These are phyloP conservation scores for Sicyos edulis DNA, from an alignment of 306 rosid species.

Conservation along the genomic window DNA sequence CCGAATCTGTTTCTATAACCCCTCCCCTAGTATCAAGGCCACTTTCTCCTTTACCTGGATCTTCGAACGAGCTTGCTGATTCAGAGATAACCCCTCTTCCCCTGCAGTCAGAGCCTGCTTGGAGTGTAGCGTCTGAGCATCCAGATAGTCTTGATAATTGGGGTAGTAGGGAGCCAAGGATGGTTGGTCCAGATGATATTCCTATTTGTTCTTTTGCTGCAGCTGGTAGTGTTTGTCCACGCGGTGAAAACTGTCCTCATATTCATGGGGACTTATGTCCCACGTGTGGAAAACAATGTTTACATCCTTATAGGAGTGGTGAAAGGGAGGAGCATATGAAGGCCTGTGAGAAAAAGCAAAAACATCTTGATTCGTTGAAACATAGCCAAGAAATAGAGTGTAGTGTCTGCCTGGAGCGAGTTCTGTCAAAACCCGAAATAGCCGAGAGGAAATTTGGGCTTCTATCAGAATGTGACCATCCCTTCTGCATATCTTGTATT, in stretches of 20 bases:
- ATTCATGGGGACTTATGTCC: conserved; percentile 86
- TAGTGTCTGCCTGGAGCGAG: conserved; percentile 91
- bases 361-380: conserved; percentile 75
- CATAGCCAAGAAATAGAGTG: conserved; percentile 94
- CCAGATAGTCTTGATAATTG: conserved; percentile 33
- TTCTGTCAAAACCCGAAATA: conserved; percentile 66
- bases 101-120: conserved; percentile 34
- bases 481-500: conserved; percentile 89
- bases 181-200: conserved; percentile 46
- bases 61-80: conserved; percentile 38
- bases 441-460: conserved; percentile 93
- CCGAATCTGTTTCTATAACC: conserved; percentile 36
- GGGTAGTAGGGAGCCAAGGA: conserved; percentile 38
- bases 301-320: conserved; percentile 76
- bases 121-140: conserved; percentile 44
- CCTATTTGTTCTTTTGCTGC: conserved; percentile 94
- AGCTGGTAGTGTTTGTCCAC: conserved; percentile 87
- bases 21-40: conserved; percentile 34
- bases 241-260: conserved; percentile 80
- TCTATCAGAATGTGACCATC: conserved; percentile 93
- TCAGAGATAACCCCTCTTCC: conserved; percentile 37
- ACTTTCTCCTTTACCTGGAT: conserved; percentile 28
- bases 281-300: conserved; percentile 75
- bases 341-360: conserved; percentile 66
- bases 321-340: conserved; percentile 83